Evolutionary conservation across 202 grass and related monocot genomes (phyloP).

Genomic region (Carex arenaria): DNA sequence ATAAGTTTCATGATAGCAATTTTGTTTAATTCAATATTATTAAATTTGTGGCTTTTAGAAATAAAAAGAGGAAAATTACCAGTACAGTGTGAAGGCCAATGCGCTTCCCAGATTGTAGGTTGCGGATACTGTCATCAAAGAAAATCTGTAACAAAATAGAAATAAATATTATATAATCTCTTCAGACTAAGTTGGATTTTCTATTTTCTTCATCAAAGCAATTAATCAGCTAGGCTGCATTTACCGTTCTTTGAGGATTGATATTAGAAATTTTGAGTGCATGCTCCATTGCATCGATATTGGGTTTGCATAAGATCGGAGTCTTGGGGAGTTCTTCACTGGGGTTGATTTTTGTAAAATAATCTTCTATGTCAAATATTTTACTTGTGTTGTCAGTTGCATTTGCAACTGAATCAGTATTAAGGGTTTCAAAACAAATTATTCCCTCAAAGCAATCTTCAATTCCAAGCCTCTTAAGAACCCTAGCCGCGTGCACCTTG

Average conservation of each 20-base stretch:
- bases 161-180: not conserved
- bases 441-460: conserved; percentile 95
- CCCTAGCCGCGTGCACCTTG: conserved; percentile 54
- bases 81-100: conserved; percentile 87
- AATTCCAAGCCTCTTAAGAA: conserved; percentile 71
- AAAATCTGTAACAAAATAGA: conserved; percentile 61
- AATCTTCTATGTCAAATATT: conserved; percentile 73
- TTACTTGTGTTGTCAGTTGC: not conserved
- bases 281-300: conserved; percentile 73
- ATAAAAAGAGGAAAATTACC: conserved; percentile 30
- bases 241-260: conserved; percentile 73
- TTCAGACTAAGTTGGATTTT: not conserved
- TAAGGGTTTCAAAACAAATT: conserved; percentile 99
- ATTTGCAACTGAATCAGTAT: conserved; percentile 44
- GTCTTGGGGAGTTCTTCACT: conserved; percentile 57
- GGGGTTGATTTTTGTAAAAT: conserved; percentile 40
- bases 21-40: not conserved
- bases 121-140: conserved; percentile 93
- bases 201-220: not conserved
- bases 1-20: not conserved
- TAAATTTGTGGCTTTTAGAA: not conserved
- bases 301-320: conserved; percentile 88
- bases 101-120: conserved; percentile 72
- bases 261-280: conserved; percentile 73
- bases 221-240: not conserved